phyloP scores from a whole-genome alignment of 140 eudicot genomes.

The Flaveria floridana region DNA sequence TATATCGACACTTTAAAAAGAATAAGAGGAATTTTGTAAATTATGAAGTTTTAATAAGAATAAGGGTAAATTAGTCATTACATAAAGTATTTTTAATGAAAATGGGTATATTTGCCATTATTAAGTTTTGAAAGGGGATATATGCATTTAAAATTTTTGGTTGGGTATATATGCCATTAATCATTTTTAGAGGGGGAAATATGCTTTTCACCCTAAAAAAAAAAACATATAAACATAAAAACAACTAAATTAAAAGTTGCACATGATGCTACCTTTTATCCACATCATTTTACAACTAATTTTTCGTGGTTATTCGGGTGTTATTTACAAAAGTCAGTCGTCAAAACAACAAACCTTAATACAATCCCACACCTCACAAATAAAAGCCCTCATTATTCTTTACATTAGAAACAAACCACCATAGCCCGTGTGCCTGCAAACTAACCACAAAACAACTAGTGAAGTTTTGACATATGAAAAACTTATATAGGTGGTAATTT shows the following conservation, averaged over 20 bases:
- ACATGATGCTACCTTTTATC: conserved; percentile 19
- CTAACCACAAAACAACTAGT: background rate
- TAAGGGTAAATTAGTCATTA: too few relatives aligned
- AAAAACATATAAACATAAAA: background rate
- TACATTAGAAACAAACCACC: conserved; percentile 22
- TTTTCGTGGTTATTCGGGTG: conserved; percentile 15
- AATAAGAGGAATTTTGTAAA: too few relatives aligned
- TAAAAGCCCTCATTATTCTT: conserved; percentile 30
- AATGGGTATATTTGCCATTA: too few relatives aligned
- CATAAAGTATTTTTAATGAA: too few relatives aligned
- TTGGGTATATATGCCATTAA: too few relatives aligned
- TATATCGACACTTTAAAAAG: too few relatives aligned
- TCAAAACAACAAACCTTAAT: conserved; percentile 31
- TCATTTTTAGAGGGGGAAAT: too few relatives aligned
- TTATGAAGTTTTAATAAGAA: too few relatives aligned
- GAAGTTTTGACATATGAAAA: background rate
- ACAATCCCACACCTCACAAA: conserved; percentile 37
- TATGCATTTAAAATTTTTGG: too few relatives aligned
- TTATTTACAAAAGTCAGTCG: conserved; percentile 27
- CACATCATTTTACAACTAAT: conserved; percentile 29
- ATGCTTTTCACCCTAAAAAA: too few relatives aligned
- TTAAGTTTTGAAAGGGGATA: too few relatives aligned
- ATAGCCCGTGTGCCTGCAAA: background rate
- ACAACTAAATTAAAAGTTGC: conserved; percentile 17
- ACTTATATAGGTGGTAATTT: background rate